Base-by-base conservation (phyloP, 345 rosid genomes). In the Euclidium syriacum region DNA sequence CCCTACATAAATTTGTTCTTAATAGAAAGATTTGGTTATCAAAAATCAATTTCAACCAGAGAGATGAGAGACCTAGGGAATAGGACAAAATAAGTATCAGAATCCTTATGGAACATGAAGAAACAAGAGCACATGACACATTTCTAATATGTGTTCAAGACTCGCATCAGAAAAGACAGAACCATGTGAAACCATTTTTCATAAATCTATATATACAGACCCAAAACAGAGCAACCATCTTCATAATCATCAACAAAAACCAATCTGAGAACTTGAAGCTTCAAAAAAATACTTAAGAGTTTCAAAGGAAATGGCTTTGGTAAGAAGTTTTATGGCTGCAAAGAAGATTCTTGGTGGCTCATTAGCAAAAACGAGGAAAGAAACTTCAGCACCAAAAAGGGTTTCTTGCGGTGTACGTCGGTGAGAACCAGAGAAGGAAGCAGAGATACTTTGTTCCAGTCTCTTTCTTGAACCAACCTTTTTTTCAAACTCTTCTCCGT, bases 361-460 rank as follows among this genome's bases (percentile, higher is more conserved):
- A 41, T 71, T 67, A 19, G 75, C 5, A 20, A 58, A 48, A 65
- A 55, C 16, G 4, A 42, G 32, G 14, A 69, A 52, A 51, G 40
- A 10, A 42, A 51, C 38, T 25, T 55, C 56, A 46, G 56, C 30
- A 16, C 81, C 73, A 1, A 83, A n/a, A 75, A 55, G 81, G 80
- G 8, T 70, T 71, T 57, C 30, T 79, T 40, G 79, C 73, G 5
- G 77, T 79, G 6, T 82, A 82, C 55, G 81, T 82, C 10, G 84
- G 87, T 14, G 87, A 77, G 36, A 34, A 2, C 10, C 61, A 63
- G 6, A 46, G 9, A 7, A 30, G 53, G 42, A 79, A 64, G 73
- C 82, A 77, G 62, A 65, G 79, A 49, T 76, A 62, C 16, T 12
- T 79, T 36, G 72, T 84, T 10, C 87, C 87, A 3, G 48, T 82